These are phyloP conservation scores for Candida albicans DNA, from an alignment of 1,139 yeast genomes.

Conservation along the genomic window DNA sequence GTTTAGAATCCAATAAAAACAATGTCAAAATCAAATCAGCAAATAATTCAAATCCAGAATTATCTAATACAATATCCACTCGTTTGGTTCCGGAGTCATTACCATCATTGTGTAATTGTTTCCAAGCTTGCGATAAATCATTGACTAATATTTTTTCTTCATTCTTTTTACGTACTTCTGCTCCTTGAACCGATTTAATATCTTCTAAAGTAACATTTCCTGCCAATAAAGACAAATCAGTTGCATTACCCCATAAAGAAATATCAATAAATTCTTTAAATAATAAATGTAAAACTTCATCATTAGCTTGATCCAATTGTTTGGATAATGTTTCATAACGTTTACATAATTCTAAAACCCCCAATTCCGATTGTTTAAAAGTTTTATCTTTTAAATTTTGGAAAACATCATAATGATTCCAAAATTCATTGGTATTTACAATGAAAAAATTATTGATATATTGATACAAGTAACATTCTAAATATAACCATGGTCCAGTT, in stretches of 20 bases:
- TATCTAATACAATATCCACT: conserved; percentile 86
- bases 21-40: conserved; percentile 79
- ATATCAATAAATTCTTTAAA: conserved; percentile 83
- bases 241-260: conserved; percentile 97
- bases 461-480: conserved; percentile 85
- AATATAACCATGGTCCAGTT: conserved; percentile 88
- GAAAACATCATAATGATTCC: conserved; percentile 73
- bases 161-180: conserved; percentile 77
- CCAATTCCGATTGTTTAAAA: conserved; percentile 70
- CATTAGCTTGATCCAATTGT: conserved; percentile 36
- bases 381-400: conserved; percentile 67
- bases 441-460: conserved; percentile 49
- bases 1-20: conserved; percentile 69
- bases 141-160: conserved; percentile 81
- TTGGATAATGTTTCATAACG: conserved; percentile 49
- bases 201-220: conserved; percentile 80
- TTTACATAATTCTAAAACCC: conserved; percentile 79
- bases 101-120: conserved; percentile 21
- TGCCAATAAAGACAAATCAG: conserved; percentile 86
- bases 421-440: conserved; percentile 29
- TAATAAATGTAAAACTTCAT: conserved; percentile 51
- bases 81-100: conserved; percentile 34
- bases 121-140: conserved; percentile 73
- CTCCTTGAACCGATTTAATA: conserved; percentile 87
- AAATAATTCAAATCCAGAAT: conserved; percentile 92